A percentile compares a stretch with the other conserved stretches of the same genome.
phyloP scores from a whole-genome alignment of 305 asterid species.

The Solanum hybrid region DNA sequence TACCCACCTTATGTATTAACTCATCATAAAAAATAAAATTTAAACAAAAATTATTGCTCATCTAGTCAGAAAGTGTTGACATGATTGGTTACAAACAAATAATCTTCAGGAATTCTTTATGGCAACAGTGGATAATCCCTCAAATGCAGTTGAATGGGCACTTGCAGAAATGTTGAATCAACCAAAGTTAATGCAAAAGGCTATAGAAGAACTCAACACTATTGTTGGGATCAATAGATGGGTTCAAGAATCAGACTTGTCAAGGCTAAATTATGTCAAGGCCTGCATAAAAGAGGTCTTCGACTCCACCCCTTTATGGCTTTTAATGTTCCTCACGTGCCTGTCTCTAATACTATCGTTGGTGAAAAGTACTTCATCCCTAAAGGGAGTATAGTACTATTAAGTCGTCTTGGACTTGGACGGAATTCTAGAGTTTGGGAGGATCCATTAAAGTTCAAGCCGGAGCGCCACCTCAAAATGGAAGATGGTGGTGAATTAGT shows the following conservation, averaged over 20 bases:
- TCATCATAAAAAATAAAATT: no score
- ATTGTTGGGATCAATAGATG: neutral
- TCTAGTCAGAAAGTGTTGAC: neutral
- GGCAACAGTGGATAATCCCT: neutral
- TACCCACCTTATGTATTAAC: neutral
- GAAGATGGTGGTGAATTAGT: neutral
- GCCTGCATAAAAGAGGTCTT: neutral
- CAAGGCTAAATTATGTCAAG: neutral
- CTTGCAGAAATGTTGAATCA: neutral
- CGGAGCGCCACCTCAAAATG: neutral
- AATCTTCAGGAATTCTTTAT: neutral
- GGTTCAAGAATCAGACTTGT: neutral
- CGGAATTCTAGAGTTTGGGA: neutral
- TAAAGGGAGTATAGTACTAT: neutral
- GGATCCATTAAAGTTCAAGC: neutral
- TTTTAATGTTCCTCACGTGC: neutral
- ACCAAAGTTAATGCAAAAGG: neutral
- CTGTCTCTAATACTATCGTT: neutral
- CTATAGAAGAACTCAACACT: neutral
- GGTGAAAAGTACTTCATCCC: neutral
- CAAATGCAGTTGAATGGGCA: neutral
- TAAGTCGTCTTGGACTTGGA: neutral
- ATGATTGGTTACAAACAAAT: neutral
- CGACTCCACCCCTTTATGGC: neutral
- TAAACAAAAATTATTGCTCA: neutral